Base-by-base conservation (phyloP, 2,329 filamentous ascomycete species). In the Hirsutella minnesotensis region DNA sequence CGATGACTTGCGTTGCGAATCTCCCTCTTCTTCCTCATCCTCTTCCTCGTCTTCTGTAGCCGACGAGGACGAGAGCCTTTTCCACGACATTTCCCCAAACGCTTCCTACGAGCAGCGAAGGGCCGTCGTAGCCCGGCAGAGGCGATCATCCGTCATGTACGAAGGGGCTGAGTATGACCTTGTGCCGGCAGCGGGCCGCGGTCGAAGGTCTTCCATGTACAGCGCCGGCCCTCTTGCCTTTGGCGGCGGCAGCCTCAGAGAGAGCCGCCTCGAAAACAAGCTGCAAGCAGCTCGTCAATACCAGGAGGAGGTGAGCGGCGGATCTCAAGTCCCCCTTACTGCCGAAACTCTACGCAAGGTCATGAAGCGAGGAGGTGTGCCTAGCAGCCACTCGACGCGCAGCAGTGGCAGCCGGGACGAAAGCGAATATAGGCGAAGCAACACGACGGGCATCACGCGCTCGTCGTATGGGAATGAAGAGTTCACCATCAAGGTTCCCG, bases 401-500 rank as follows among this genome's bases (percentile, higher is more conserved):
- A 79, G 72, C 65, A 78, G 69, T 48, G 69, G 59, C 19, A 81
- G 77, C 54, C 75, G 68, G 36, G 78, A 81, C 51, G 77, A 81
- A 44, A 81, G 77, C 58, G 77, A 80, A 44, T 79, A 72, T 57
- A 70, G 69, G 49, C 72, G 73, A 48, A 80, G 76, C 42, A 74
- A 73, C 22, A 77, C 77, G 0, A 81, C 77, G 12, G 69, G 74
- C 34, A 75, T 77, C 9, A 81, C 77, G 4, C 65, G 72, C 29
- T 75, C 72, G 8, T 64, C 59, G 4, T 59, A 59, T 3, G 71
- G 67, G 44, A 67, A 47, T 43, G 75, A 80, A 31, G 75, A 79
- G 47, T 65, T 79, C 44, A 81, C 75, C 15, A 79, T 81, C 56
- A 75, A 75, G 49, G 66, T 81, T 38, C 72, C 68, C 20, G 74